Base-by-base conservation (phyloP, 2,329 filamentous ascomycete species). In the Trichoderma sp. region DNA sequence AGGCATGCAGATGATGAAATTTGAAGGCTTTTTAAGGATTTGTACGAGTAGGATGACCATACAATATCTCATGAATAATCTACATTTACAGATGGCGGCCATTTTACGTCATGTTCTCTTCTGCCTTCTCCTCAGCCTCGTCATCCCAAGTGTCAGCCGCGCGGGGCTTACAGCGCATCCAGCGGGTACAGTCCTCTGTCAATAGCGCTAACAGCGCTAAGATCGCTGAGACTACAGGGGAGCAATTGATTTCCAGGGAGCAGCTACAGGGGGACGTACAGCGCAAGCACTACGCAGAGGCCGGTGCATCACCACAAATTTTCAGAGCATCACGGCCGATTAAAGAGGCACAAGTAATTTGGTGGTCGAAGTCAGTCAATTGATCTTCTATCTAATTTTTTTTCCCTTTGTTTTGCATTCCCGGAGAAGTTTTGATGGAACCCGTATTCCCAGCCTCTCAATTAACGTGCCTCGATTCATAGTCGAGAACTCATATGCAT, bases 331-430 rank as follows among this genome's bases (percentile, higher is more conserved):
- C 37, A 39, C 37, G 7, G 37, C 1, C 32, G 4, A 39, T 18
- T 5, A 39, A 21, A 4, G 2, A 13, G 21, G 16, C 11, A n/a
- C 10, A 58, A 39, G 69, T 68, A 59, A 61, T 24, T 43, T 59
- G 56, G 49, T 66, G 64, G 52, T 69, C 11, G 58, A 26, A 70
- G 69, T 70, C 75, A 72, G 72, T 75, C 69, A 74, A 79, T 79
- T 43, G 80, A 79, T 80, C 77, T 80, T 81, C 79, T 80, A 78
- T 84, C 82, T 84, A 83, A 80, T 79, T 79, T 81, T 80, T 79
- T 78, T 81, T 81, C 78, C 81, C 80, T 79, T 74, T 80, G 78
- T 77, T 79, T 80, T 78, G 80, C 81, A 84, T 81, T 82, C 78
- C 75, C 79, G 79, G 79, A 81, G 78, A 79, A 79, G 77, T 77